Evolutionary conservation across 1,284 basidiomycete genomes (phyloP), one percentile per base, ranked within the genome.

Genomic region (Malassezia furfur): DNA sequence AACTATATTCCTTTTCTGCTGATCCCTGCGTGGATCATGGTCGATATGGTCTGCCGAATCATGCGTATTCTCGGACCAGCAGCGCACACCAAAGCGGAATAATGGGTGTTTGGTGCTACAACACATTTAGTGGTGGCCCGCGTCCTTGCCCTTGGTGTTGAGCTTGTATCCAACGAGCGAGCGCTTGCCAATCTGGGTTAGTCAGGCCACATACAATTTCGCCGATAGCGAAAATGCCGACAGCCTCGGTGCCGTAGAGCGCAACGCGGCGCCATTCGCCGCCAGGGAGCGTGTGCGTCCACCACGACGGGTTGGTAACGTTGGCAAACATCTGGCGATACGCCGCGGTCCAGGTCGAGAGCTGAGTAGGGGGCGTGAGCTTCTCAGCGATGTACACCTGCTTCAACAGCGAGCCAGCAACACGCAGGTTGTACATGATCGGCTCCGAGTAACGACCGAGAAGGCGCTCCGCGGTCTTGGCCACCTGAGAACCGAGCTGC

Each of bases 371-470:
- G 15, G 88, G 88, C 47, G 85, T 83, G 51, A 96, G 82, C 59
- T 83, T 82, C 79, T 96, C 93, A 45, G 85, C 83, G 63, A 87
- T 77, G 79, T 96, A 96, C 59, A 96, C 83, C 74, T 93, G 88
- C 79, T 91, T 91, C 65, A 84, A 77, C 64, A 96, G 75, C 71
- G 91, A 88, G 58, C 85, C 83, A 47, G 84, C 81, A 55, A 96
- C 88, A 57, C 86, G 79, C 52, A 66, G 54, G 59, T 65, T 64
- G 63, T 67, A 69, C 58, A 67, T 58, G 56, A 65, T 54, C 30
- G 65, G 62, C 45, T 69, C 67, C 8, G 66, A 54, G 31, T 37
- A 53, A 19, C 17, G 10, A 38, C 55, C 55, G 17, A 52, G 50
- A 10, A 44, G 22, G 22, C 55, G 55, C 50, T 57, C 55, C 2